Evolutionary conservation across 495 filamentous ascomycete species (phyloP).

Genomic region (Penicillium subrubescens): DNA sequence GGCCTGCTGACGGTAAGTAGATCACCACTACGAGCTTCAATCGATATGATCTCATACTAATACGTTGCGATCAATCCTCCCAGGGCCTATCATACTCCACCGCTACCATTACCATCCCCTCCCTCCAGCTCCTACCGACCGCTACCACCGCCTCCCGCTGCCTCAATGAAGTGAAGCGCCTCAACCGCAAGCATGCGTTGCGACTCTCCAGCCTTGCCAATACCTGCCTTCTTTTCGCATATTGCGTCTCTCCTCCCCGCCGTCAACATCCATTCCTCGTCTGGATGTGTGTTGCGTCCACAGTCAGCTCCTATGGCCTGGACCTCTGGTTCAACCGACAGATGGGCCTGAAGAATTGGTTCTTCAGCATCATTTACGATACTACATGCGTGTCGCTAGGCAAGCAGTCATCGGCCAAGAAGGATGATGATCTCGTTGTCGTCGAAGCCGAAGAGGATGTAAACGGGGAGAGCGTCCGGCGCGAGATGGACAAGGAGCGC

Average conservation of each 20-base stretch:
- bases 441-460: constrained; percentile 58
- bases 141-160: constrained; percentile 65
- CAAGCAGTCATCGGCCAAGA: constrained; percentile 48
- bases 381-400: constrained; percentile 22
- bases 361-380: constrained; percentile 31
- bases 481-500: constrained; percentile 67
- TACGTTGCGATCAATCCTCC: neutral
- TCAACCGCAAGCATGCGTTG: constrained; percentile 60
- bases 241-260: constrained; percentile 65
- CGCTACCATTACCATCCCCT: constrained; percentile 69
- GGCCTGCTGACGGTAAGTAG: constrained; percentile 83
- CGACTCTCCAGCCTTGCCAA: constrained; percentile 62
- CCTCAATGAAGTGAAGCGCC: constrained; percentile 61
- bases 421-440: constrained; percentile 66
- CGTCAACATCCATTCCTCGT: constrained; percentile 82
- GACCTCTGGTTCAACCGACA: constrained; percentile 55
- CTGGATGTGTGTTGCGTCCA: constrained; percentile 67
- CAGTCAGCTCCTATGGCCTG: constrained; percentile 54
- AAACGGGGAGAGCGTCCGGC: constrained; percentile 81
- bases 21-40: too few relatives aligned
- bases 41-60: neutral
- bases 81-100: constrained; percentile 86
- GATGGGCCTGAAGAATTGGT: constrained; percentile 34
- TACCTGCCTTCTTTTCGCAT: constrained; percentile 71
- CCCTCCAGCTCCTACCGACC: constrained; percentile 75